Evolutionary conservation across 176 grass and related monocot genomes (phyloP).

Genomic region (Areca catechu): DNA sequence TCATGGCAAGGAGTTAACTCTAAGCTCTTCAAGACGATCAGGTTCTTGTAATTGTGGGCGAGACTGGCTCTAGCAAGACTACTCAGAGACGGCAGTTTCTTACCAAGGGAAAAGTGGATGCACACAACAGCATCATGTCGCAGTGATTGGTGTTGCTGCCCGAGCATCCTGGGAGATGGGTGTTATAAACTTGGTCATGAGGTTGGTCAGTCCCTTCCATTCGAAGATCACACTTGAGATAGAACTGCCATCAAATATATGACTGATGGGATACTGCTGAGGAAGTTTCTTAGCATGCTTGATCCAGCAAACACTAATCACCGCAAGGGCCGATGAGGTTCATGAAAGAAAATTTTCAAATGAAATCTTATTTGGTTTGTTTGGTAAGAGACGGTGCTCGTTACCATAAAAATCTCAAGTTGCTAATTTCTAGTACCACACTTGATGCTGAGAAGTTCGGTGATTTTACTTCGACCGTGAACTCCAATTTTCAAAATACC

Average conservation of each 20-base stretch:
- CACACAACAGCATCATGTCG: too few relatives aligned
- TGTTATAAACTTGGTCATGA: slow-evolving; percentile 89
- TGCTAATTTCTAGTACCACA: slow-evolving; percentile 91
- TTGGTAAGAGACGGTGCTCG: slow-evolving; percentile 75
- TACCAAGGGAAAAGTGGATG: too few relatives aligned
- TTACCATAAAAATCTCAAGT: too few relatives aligned
- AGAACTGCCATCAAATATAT: slow-evolving; percentile 92
- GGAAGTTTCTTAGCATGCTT: slow-evolving; percentile 87
- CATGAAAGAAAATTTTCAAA: slow-evolving; percentile 89
- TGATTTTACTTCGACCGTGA: slow-evolving; percentile 76
- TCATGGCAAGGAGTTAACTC: too few relatives aligned
- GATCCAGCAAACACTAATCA: slow-evolving; percentile 82
- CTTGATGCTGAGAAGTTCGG: slow-evolving; percentile 88
- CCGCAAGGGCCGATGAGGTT: slow-evolving; percentile 90
- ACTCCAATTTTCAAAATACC: slow-evolving; percentile 90
- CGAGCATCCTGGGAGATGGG: slow-evolving; percentile 89
- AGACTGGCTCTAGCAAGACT: too few relatives aligned
- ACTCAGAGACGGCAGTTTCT: too few relatives aligned
- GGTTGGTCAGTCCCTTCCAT: slow-evolving; percentile 92
- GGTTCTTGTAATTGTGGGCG: too few relatives aligned
- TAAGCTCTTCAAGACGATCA: too few relatives aligned
- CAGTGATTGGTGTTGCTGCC: too few relatives aligned
- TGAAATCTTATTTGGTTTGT: slow-evolving; percentile 90
- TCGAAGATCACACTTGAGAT: slow-evolving; percentile 92
- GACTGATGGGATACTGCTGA: slow-evolving; percentile 88